These are phyloP conservation scores for Termitomyces sp. DNA, from an alignment of 768 basidiomycete genomes.

Conservation along the genomic window DNA sequence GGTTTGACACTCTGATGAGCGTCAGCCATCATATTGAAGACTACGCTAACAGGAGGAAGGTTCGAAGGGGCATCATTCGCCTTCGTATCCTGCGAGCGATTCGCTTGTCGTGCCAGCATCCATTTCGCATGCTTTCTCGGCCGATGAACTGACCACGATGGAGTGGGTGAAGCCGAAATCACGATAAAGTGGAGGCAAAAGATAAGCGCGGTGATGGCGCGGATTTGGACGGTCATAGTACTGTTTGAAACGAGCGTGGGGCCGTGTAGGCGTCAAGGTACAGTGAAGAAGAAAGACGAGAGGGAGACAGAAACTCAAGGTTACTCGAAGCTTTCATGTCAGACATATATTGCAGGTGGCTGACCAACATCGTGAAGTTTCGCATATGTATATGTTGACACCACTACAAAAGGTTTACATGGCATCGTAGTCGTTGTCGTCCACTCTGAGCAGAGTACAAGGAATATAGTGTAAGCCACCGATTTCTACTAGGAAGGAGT, in stretches of 20 bases:
- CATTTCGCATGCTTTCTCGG: not conserved
- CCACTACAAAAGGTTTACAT: not conserved
- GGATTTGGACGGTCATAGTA: not conserved
- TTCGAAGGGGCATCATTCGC: not conserved
- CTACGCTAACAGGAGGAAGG: constrained; percentile 15
- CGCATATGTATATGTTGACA: not conserved
- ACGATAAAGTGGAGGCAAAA: not conserved
- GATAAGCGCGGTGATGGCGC: not conserved
- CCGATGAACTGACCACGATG: not conserved
- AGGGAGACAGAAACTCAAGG: not conserved
- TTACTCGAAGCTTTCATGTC: not conserved
- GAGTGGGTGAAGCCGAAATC: not conserved
- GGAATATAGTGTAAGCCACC: not conserved
- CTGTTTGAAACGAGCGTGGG: not conserved
- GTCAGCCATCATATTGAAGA: constrained; percentile 17
- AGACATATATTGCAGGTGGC: constrained; percentile 2
- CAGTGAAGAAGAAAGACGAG: not conserved
- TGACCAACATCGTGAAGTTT: not conserved
- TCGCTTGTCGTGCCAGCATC: constrained; percentile 2
- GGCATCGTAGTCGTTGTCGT: not conserved
- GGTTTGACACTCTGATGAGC: not conserved
- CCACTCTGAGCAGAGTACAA: not conserved
- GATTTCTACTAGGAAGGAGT: too few relatives aligned
- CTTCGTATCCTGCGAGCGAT: not conserved
- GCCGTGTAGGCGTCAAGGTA: not conserved